phyloP scores from a whole-genome alignment of 331 rosid genomes.

The Malus hybrid region DNA sequence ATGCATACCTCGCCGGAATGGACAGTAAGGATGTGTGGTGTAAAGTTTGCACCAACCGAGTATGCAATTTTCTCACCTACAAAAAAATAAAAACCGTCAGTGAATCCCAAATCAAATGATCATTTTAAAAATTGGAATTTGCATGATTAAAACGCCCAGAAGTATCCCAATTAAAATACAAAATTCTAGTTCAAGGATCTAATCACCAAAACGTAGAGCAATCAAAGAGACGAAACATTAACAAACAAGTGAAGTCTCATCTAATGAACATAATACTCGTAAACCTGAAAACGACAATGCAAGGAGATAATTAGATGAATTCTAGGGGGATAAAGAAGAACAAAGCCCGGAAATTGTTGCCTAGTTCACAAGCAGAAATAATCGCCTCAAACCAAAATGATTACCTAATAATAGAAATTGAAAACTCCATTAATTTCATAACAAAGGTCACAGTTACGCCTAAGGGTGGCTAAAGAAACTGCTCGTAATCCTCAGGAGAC shows the following conservation, averaged over 20 bases:
- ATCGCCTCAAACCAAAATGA: neutral
- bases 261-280: neutral
- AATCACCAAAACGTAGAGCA: neutral
- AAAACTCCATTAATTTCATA: neutral
- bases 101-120: neutral
- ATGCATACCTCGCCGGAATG: conserved; percentile 90
- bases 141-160: neutral
- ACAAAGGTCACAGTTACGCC: neutral
- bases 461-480: neutral
- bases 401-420: neutral
- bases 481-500: neutral
- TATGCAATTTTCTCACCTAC: conserved; percentile 63
- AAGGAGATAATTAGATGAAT: neutral
- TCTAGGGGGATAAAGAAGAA: neutral
- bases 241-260: neutral
- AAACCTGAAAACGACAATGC: neutral
- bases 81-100: conserved; percentile 7
- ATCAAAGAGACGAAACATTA: neutral
- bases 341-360: neutral
- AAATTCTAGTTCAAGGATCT: neutral
- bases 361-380: neutral
- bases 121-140: neutral
- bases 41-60: conserved; percentile 75
- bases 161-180: neutral
- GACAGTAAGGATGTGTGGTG: conserved; percentile 70